phyloP scores from a whole-genome alignment of 495 filamentous ascomycete genomes.

The Tuber aestivum region DNA sequence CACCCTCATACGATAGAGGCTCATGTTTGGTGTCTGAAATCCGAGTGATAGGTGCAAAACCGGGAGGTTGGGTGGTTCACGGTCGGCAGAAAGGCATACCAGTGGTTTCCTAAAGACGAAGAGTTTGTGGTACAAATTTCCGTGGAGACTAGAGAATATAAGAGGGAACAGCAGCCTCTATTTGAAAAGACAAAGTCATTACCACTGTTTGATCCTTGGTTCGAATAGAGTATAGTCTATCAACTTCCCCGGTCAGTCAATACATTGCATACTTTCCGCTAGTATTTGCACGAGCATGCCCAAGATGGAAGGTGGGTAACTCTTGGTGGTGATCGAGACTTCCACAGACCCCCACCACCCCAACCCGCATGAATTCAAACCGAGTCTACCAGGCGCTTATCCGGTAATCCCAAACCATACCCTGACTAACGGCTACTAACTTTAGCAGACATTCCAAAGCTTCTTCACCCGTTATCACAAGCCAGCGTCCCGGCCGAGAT shows the following conservation, averaged over 20 bases:
- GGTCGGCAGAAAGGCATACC: constrained; percentile 36
- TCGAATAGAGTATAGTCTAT: constrained; percentile 41
- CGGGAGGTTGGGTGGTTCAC: constrained; percentile 45
- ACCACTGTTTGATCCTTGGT: constrained; percentile 46
- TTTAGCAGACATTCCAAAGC: constrained; percentile 40
- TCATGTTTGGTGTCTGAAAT: neutral
- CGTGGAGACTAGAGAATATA: constrained; percentile 41
- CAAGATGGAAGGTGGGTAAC: constrained; percentile 8
- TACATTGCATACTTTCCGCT: neutral
- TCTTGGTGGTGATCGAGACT: neutral
- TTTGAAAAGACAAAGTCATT: constrained; percentile 47
- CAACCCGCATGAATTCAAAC: constrained; percentile 43
- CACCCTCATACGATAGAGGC: neutral
- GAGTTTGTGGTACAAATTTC: neutral
- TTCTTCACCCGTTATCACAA: constrained; percentile 45
- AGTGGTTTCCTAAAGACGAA: neutral
- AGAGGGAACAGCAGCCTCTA: constrained; percentile 45
- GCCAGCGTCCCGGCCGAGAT: constrained; percentile 40
- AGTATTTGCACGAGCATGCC: constrained; percentile 10
- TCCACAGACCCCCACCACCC: constrained; percentile 44
- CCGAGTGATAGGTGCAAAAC: constrained; percentile 21
- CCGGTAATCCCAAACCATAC: neutral
- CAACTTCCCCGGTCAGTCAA: neutral
- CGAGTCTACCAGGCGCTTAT: constrained; percentile 42
- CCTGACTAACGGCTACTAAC: neutral